Base-by-base conservation (phyloP, 257 asterid genomes). In the Anisodus tanguticus region DNA sequence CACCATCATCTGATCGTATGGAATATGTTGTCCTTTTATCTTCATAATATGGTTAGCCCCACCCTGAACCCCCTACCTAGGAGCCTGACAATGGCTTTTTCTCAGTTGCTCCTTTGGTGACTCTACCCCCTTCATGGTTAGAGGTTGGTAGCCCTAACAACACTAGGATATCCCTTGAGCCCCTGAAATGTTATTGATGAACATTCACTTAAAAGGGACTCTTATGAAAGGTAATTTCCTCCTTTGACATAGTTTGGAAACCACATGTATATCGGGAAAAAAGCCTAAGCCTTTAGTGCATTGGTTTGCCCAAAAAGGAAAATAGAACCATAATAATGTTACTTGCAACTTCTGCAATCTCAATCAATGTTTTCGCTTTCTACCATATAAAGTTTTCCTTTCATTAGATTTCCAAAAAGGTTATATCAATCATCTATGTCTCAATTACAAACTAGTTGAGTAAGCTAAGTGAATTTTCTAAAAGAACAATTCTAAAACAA, bases 21-120 rank as follows among this genome's bases (percentile, higher is more conserved):
- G 53, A 39, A 10, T 39, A 39, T 37, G 26, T 9, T 69, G 77
- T 69, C 77, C 53, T 69, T 39, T 69, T 69, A 39, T 16, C 76
- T 68, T 69, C 53, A 37, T 69, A 69, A 39, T 3, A 69, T 69
- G 13, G 12, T 69, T 37, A 16, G 53, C 31, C 54, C 78, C 31
- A 69, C 54, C 71, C 1, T 7, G 31, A 69, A 16, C 53, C 78
- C 78, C 59, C 41, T 72, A 47, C 39, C 39, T 47, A 72, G 59
- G 80, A 72, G 19, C 39, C 41, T 22, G 9, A 47, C 5, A 10
- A 8, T 72, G 45, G 17, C 71, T 72, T n/a, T 47, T 72, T 5
- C n/a, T 45, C 80, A n/a, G 39, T 72, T 72, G 10, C 80, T 19
- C 80, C 80, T 3, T 72, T 10, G 80, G 41, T 72, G 39, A 72